These are phyloP conservation scores for Coniochaeta ligniaria DNA, from an alignment of 2,329 filamentous ascomycete genomes.

Conservation along the genomic window DNA sequence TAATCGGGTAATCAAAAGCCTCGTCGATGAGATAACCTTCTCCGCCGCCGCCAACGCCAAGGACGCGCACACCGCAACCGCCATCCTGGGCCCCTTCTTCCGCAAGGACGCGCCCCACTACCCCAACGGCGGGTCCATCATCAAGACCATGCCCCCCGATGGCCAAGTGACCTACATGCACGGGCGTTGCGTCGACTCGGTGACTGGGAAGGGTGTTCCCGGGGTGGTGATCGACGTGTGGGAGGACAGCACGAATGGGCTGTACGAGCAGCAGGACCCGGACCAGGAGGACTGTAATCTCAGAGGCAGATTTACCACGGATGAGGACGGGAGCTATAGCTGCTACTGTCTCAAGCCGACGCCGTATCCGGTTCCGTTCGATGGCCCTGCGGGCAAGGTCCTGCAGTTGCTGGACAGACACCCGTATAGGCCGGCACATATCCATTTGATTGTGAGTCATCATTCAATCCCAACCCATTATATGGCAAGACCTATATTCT, in stretches of 20 bases:
- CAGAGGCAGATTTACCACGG: constrained; percentile 64
- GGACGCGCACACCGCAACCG: constrained; percentile 48
- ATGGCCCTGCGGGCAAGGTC: constrained; percentile 25
- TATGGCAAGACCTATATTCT: too few relatives aligned
- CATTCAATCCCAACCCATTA: too few relatives aligned
- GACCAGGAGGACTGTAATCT: constrained; percentile 67
- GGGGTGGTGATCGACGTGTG: constrained; percentile 53
- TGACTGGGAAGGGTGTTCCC: constrained; percentile 45
- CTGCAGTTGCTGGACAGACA: constrained; percentile 25
- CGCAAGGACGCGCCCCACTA: constrained; percentile 51
- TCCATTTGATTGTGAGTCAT: constrained; percentile 25
- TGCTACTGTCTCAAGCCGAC: constrained; percentile 56
- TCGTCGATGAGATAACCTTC: constrained; percentile 59
- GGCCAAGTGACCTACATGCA: constrained; percentile 46
- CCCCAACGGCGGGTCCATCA: constrained; percentile 49
- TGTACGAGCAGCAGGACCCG: constrained; percentile 68
- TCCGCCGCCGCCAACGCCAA: constrained; percentile 33
- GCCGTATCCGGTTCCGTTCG: constrained; percentile 36
- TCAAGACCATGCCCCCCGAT: constrained; percentile 26
- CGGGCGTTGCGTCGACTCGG: constrained; percentile 28
- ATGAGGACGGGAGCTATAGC: constrained; percentile 54
- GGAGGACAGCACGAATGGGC: constrained; percentile 51
- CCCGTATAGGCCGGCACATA: constrained; percentile 27
- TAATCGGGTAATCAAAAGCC: constrained; percentile 9
- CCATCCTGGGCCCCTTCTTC: constrained; percentile 64